These are phyloP conservation scores for Vitis cinerea DNA, from an alignment of 164 flowering plant genomes.

Conservation along the genomic window DNA sequence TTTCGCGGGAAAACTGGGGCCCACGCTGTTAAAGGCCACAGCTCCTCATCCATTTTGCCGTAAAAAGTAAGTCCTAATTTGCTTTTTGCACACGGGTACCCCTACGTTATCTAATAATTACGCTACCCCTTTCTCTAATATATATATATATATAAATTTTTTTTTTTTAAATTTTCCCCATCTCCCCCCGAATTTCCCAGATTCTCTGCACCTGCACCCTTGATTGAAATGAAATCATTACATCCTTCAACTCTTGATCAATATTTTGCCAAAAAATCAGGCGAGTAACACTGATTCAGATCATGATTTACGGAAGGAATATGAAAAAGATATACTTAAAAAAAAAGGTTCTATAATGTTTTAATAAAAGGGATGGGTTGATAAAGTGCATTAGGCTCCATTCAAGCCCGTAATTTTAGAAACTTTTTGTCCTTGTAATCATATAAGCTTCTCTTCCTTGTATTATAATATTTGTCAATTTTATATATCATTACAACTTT, in stretches of 20 bases:
- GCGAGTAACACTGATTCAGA: not conserved
- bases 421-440: slow-evolving; percentile 20
- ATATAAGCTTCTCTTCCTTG: slow-evolving; percentile 6
- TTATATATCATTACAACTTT: too few relatives aligned
- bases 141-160: not conserved
- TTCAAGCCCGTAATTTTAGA: slow-evolving; percentile 20
- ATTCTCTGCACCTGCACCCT: slow-evolving; percentile 1
- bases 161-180: not conserved
- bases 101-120: slow-evolving; percentile 8
- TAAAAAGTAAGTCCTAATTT: slow-evolving; percentile 2
- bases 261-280: not conserved
- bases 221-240: too few relatives aligned
- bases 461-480: slow-evolving; percentile 4
- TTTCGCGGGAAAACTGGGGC: not conserved
- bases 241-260: too few relatives aligned
- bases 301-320: not conserved
- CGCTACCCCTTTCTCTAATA: not conserved
- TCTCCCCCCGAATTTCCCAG: too few relatives aligned
- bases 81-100: slow-evolving; percentile 8
- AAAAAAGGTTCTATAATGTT: too few relatives aligned
- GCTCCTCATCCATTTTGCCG: not conserved
- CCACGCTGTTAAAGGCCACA: not conserved
- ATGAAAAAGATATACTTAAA: not conserved
- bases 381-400: slow-evolving; percentile 4
- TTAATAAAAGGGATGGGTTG: not conserved